Evolutionary conservation across 805 yeast genomes (phyloP).

Genomic region (Saturnispora ahearnii): DNA sequence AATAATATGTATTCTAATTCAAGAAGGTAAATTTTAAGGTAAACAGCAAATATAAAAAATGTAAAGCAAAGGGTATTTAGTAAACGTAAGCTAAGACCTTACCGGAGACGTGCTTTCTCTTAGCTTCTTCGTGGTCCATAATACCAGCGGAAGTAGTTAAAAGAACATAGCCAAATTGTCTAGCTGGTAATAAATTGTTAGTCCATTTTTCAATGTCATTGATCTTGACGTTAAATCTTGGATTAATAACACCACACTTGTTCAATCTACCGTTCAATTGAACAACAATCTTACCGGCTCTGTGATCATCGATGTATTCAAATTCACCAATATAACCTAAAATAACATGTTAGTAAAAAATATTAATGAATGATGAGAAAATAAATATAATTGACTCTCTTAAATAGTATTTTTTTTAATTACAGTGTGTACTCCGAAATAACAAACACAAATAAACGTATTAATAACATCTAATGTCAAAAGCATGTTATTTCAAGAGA

Average conservation of each 20-base stretch:
- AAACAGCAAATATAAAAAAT: conserved; percentile 3
- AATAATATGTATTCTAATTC: background rate
- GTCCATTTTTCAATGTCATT: conserved; percentile 98
- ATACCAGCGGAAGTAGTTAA: conserved; percentile 99
- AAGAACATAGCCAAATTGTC: conserved; percentile 98
- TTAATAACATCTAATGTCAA: background rate
- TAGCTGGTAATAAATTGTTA: conserved; percentile 95
- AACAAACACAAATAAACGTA: background rate
- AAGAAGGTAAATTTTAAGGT: background rate
- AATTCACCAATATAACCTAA: conserved; percentile 86
- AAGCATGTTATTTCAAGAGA: conserved; percentile 1
- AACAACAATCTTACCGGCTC: conserved; percentile 95
- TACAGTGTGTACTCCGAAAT: background rate
- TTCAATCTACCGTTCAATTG: conserved; percentile 96
- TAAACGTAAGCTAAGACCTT: conserved; percentile 97
- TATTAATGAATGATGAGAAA: background rate
- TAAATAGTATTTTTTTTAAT: background rate
- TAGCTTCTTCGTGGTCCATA: conserved; percentile 99
- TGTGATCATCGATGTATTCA: conserved; percentile 98
- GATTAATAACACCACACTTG: conserved; percentile 98
- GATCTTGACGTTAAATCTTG: conserved; percentile 96
- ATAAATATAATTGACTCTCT: background rate
- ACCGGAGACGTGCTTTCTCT: conserved; percentile 99
- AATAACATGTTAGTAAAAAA: background rate
- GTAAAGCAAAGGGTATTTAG: conserved; percentile 32